phyloP scores from a whole-genome alignment of 1,284 basidiomycete species.

The Neonothopanus nambi region DNA sequence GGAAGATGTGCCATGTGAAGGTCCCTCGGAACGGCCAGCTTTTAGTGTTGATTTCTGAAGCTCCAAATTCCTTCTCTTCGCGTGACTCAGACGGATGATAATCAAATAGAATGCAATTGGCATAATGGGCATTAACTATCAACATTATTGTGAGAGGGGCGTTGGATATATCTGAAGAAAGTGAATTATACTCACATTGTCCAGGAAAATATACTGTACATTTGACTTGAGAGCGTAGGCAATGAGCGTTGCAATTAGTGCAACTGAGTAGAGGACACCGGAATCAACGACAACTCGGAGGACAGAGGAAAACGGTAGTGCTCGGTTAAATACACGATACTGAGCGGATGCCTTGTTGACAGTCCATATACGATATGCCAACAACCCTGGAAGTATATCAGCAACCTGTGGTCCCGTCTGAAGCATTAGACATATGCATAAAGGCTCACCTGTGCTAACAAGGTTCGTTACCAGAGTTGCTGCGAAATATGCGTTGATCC shows the following conservation, averaged over 20 bases:
- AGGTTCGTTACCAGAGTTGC: no score
- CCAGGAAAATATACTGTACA: background rate
- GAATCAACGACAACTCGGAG: constrained; percentile 2
- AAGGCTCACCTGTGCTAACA: no score
- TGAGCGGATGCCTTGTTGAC: background rate
- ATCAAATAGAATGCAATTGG: constrained; percentile 1
- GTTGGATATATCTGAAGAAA: background rate
- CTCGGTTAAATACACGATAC: no score
- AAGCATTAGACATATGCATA: no score
- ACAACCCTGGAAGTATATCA: no score
- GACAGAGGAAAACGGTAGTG: background rate
- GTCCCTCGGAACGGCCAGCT: no score
- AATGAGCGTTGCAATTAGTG: background rate
- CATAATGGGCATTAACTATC: background rate
- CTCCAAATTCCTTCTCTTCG: background rate
- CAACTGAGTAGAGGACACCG: constrained; percentile 2
- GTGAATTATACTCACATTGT: background rate
- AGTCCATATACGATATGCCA: background rate
- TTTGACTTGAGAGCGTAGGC: background rate
- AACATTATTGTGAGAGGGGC: background rate
- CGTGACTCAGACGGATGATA: background rate
- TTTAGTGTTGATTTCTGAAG: no score
- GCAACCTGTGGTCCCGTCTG: no score
- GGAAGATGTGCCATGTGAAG: no score
- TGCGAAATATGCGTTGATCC: no score